These are phyloP conservation scores for Leptographium procerum DNA, from an alignment of 2,329 filamentous ascomycete genomes.

Conservation along the genomic window DNA sequence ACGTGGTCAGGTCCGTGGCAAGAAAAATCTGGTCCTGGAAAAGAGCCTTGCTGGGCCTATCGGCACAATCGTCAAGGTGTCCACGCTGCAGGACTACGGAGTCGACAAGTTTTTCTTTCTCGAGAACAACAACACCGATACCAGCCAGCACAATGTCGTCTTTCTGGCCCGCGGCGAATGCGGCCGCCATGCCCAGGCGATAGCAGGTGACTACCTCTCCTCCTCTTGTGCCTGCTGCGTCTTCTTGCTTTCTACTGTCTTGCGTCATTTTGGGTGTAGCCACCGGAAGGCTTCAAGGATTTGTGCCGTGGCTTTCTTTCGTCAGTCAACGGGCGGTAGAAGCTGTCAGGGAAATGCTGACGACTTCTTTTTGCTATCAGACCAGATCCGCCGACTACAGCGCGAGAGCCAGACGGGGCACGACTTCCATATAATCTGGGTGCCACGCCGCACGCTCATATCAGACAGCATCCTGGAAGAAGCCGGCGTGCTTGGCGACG, in stretches of 20 bases:
- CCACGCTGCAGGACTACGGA: conserved; percentile 89
- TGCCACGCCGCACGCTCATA: conserved; percentile 80
- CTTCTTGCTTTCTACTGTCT: not conserved
- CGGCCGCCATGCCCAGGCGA: conserved; percentile 67
- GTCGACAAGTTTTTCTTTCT: conserved; percentile 96
- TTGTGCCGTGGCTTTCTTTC: not conserved
- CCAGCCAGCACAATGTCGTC: conserved; percentile 86
- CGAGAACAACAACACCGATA: conserved; percentile 90
- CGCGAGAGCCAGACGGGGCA: conserved; percentile 81
- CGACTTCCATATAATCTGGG: conserved; percentile 96
- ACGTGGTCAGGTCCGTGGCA: conserved; percentile 69
- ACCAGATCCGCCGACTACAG: conserved; percentile 82
- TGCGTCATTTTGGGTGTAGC: conserved; percentile 1
- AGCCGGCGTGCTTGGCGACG: conserved; percentile 83
- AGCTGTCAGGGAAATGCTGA: conserved; percentile 46
- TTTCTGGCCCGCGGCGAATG: conserved; percentile 90
- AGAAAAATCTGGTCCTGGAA: conserved; percentile 96
- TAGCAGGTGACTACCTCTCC: conserved; percentile 61
- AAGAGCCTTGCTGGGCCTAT: conserved; percentile 81
- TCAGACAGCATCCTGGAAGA: conserved; percentile 89
- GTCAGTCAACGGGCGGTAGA: not conserved
- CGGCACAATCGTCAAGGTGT: conserved; percentile 87
- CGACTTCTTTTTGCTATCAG: conserved; percentile 37
- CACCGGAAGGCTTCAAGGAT: conserved; percentile 24
- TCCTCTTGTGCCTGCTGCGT: not conserved